phyloP scores from a whole-genome alignment of 345 rosid genomes.

The Erysimum cheiranthoides region DNA sequence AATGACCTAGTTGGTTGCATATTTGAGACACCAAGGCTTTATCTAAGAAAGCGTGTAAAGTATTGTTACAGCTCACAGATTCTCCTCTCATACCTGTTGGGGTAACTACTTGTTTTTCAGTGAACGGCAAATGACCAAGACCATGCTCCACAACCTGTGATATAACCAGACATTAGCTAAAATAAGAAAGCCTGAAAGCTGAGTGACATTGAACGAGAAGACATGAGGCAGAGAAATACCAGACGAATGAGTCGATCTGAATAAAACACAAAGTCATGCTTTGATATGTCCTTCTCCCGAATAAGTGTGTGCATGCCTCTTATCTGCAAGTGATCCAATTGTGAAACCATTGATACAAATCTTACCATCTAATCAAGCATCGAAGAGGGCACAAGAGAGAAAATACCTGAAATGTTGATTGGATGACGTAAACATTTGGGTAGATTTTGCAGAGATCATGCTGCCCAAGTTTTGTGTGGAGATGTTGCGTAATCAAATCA shows the following conservation, averaged over 20 bases:
- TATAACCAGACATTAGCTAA: slow-evolving; percentile 2
- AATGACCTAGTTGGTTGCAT: not conserved
- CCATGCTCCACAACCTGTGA: slow-evolving; percentile 97
- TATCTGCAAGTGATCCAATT: slow-evolving; percentile 60
- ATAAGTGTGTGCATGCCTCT: slow-evolving; percentile 99
- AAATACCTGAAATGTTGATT: slow-evolving; percentile 89
- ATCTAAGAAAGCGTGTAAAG: slow-evolving; percentile 12
- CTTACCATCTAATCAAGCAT: not conserved
- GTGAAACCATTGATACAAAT: slow-evolving; percentile 35
- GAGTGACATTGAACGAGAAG: slow-evolving; percentile 28
- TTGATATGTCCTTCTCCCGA: slow-evolving; percentile 89
- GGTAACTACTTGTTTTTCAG: slow-evolving; percentile 93
- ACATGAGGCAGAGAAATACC: slow-evolving; percentile 55
- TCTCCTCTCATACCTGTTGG: slow-evolving; percentile 71
- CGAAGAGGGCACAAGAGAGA: not conserved
- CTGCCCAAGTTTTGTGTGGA: slow-evolving; percentile 90
- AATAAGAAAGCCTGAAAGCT: not conserved
- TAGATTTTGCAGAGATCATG: slow-evolving; percentile 95
- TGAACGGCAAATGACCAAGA: slow-evolving; percentile 96
- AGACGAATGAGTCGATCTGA: slow-evolving; percentile 95
- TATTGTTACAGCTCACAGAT: slow-evolving; percentile 17
- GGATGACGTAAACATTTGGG: slow-evolving; percentile 81
- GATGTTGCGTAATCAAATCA: slow-evolving; percentile 95
- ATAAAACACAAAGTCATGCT: slow-evolving; percentile 96
- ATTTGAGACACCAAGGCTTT: not conserved